Conservation (phyloP, 2,329 filamentous ascomycete species). For the Cladosporium sp. region DNA sequence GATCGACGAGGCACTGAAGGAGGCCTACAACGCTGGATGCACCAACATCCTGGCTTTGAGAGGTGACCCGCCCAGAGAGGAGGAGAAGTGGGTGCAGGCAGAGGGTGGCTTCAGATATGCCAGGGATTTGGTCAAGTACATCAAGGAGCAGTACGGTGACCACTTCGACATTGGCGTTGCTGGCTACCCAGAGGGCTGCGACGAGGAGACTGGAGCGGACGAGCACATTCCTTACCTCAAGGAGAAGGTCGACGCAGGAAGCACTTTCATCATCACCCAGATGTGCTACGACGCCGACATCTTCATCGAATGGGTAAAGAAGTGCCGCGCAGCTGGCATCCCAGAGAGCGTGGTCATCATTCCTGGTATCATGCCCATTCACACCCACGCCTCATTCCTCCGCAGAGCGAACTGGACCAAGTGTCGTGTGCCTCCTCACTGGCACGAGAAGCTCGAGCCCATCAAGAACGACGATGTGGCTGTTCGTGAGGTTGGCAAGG, state of each 20-base stretch:
- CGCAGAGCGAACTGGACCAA: constrained; percentile 89
- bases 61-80: constrained; percentile 89
- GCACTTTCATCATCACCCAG: constrained; percentile 92
- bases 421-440: constrained; percentile 76
- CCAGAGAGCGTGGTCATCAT: constrained; percentile 69
- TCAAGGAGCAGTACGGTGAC: constrained; percentile 73
- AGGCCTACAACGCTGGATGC: constrained; percentile 91
- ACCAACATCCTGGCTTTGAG: constrained; percentile 94
- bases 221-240: constrained; percentile 87
- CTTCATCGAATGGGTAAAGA: constrained; percentile 86
- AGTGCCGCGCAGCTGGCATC: constrained; percentile 82
- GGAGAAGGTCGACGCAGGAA: constrained; percentile 93
- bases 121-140: constrained; percentile 83
- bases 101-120: constrained; percentile 90
- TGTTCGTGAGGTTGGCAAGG: constrained; percentile 85
- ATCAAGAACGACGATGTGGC: constrained; percentile 96
- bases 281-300: constrained; percentile 99
- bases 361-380: constrained; percentile 89
- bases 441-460: constrained; percentile 80
- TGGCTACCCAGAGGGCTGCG: constrained; percentile 92
- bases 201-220: constrained; percentile 88
- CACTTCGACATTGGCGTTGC: constrained; percentile 98
- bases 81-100: constrained; percentile 88
- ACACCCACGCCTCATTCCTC: constrained; percentile 90
- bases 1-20: constrained; percentile 82